phyloP scores from a whole-genome alignment of 441 rosid species.

The Iberis amara region DNA sequence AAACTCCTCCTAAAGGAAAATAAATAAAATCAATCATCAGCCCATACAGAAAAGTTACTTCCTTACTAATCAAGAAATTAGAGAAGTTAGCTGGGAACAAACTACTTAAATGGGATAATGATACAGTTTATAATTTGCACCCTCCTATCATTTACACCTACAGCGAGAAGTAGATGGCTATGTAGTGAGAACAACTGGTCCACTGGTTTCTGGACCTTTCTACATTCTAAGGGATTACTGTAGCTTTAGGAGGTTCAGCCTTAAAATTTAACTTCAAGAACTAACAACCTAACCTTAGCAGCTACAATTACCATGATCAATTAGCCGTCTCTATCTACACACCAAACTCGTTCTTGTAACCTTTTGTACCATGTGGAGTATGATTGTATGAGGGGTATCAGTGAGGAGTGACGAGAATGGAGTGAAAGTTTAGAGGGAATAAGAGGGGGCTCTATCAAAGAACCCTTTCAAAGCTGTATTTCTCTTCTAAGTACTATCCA shows the following conservation, averaged over 20 bases:
- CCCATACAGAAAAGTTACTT: slow-evolving; percentile 9
- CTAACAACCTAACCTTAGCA: slow-evolving; percentile 13
- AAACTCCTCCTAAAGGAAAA: slow-evolving; percentile 81
- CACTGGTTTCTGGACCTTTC: slow-evolving; percentile 15
- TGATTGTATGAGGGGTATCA: slow-evolving; percentile 9
- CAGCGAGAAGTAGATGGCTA: not conserved
- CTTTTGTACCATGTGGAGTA: slow-evolving; percentile 3
- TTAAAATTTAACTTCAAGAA: slow-evolving; percentile 17
- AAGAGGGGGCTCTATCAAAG: not conserved
- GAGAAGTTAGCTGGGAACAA: slow-evolving; percentile 11
- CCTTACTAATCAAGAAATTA: slow-evolving; percentile 16
- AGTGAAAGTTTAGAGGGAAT: slow-evolving; percentile 9
- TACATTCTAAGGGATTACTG: slow-evolving; percentile 20
- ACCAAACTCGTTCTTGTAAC: slow-evolving; percentile 16
- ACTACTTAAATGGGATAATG: slow-evolving; percentile 8
- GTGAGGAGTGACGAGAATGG: not conserved
- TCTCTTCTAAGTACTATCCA: slow-evolving; percentile 3
- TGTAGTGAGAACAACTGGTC: not conserved
- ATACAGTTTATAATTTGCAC: not conserved
- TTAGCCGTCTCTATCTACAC: slow-evolving; percentile 10
- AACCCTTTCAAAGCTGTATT: slow-evolving; percentile 14
- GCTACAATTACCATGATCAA: slow-evolving; percentile 20
- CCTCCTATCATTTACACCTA: slow-evolving; percentile 7
- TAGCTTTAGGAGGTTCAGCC: slow-evolving; percentile 17
- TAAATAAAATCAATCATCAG: slow-evolving; percentile 15